Conservation (phyloP, 1,139 yeast species). For the Entelexis sorbosivorans region DNA sequence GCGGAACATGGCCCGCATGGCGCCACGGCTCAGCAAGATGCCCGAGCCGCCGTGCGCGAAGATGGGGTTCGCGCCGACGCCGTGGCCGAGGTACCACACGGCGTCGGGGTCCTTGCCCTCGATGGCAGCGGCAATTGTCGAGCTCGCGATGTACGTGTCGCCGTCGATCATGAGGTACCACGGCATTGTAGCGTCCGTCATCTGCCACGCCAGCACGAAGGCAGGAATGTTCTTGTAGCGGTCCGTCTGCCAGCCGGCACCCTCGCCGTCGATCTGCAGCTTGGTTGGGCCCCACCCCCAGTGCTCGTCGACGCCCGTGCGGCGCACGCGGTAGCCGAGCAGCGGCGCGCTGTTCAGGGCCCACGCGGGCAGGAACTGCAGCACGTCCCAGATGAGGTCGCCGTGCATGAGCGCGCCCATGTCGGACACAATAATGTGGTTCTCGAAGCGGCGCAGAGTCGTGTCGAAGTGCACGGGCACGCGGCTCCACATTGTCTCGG, state of each 20-base stretch:
- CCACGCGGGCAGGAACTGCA: slow-evolving; percentile 25
- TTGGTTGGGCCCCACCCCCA: slow-evolving; percentile 16
- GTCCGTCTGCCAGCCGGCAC: slow-evolving; percentile 30
- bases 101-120: slow-evolving; percentile 9
- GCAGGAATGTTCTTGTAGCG: slow-evolving; percentile 34
- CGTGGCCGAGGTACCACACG: slow-evolving; percentile 12
- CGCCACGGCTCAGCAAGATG: slow-evolving; percentile 27
- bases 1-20: slow-evolving; percentile 25
- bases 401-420: slow-evolving; percentile 29
- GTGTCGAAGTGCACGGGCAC: slow-evolving; percentile 31
- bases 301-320: slow-evolving; percentile 5
- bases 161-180: slow-evolving; percentile 35
- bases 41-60: slow-evolving; percentile 36
- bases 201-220: slow-evolving; percentile 30
- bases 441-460: slow-evolving; percentile 28
- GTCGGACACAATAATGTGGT: slow-evolving; percentile 31
- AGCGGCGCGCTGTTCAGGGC: slow-evolving; percentile 3
- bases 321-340: slow-evolving; percentile 12
- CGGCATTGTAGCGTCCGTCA: slow-evolving; percentile 25
- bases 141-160: slow-evolving; percentile 28
- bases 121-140: slow-evolving; percentile 10
- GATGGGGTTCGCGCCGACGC: slow-evolving; percentile 13
- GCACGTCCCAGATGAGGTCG: slow-evolving; percentile 28
- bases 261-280: not conserved
- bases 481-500: slow-evolving; percentile 32